Conservation (phyloP, 2,329 filamentous ascomycete genomes). For the Colletotrichum sidae region DNA sequence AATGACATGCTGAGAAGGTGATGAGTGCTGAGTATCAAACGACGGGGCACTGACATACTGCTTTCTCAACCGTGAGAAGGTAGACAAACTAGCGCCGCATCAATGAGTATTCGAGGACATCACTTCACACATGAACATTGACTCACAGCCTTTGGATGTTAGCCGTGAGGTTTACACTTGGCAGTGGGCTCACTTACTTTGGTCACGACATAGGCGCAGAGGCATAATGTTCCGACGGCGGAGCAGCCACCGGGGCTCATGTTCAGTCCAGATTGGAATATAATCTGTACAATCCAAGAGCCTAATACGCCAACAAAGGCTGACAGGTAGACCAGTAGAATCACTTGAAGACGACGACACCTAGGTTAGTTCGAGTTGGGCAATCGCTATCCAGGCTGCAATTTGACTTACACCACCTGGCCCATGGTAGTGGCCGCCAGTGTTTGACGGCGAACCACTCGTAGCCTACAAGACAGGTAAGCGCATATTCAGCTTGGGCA, state of each 20-base stretch:
- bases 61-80: slow-evolving; percentile 23
- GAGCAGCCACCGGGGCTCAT: slow-evolving; percentile 7
- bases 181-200: slow-evolving; percentile 3
- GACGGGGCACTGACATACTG: background rate
- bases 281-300: slow-evolving; percentile 11
- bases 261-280: background rate
- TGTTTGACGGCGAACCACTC: slow-evolving; percentile 5
- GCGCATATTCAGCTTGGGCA: background rate
- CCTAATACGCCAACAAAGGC: slow-evolving; percentile 9
- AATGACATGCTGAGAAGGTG: slow-evolving; percentile 12
- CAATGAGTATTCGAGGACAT: background rate
- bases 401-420: background rate
- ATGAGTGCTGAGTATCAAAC: background rate
- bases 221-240: background rate
- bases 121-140: background rate
- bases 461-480: background rate
- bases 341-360: background rate
- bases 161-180: background rate
- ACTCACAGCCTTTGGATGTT: background rate
- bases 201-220: slow-evolving; percentile 8
- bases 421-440: slow-evolving; percentile 14
- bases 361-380: background rate
- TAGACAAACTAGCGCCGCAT: slow-evolving; percentile 1
- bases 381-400: background rate
- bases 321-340: slow-evolving; percentile 5